Conservation (phyloP, 108 stramenopile genomes). For the Stephanodiscus triporus region DNA sequence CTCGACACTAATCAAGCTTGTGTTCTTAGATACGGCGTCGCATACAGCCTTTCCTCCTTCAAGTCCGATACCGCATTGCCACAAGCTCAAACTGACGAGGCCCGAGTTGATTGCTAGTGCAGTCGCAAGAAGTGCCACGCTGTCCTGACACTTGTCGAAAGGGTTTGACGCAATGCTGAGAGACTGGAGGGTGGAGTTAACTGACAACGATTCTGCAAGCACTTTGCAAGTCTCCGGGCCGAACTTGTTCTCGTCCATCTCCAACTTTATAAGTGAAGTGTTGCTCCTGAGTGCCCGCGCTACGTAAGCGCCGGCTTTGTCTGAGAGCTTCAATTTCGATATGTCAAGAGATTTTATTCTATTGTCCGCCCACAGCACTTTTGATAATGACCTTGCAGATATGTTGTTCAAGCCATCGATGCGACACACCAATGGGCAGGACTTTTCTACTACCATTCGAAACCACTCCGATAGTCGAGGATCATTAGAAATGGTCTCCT, state of each 20-base stretch:
- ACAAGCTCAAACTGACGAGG: not conserved
- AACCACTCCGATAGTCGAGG: constrained; percentile 1
- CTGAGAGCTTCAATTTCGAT: constrained; percentile 13
- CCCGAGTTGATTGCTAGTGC: not conserved
- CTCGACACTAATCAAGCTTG: not conserved
- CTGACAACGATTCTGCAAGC: not conserved
- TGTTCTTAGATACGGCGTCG: not conserved
- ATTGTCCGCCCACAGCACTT: constrained; percentile 12
- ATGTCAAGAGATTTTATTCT: constrained; percentile 17
- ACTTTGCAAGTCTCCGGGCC: not conserved
- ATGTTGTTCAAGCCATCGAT: constrained; percentile 19
- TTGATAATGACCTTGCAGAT: constrained; percentile 18
- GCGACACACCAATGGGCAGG: constrained; percentile 2
- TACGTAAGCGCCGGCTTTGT: constrained; percentile 28
- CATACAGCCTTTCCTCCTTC: not conserved
- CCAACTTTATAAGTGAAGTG: not conserved
- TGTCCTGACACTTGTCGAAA: not conserved
- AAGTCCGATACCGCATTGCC: not conserved
- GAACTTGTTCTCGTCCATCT: not conserved
- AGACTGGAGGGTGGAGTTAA: not conserved
- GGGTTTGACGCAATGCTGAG: not conserved
- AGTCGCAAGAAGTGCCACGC: not conserved
- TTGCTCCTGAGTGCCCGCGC: constrained; percentile 17
- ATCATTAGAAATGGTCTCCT: not conserved
- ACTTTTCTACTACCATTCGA: not conserved